Percentiles rank a stretch among this genome's conserved stretches.
Evolutionary conservation across 441 rosid genomes (phyloP).

Genomic region (Macaranga tanarius): DNA sequence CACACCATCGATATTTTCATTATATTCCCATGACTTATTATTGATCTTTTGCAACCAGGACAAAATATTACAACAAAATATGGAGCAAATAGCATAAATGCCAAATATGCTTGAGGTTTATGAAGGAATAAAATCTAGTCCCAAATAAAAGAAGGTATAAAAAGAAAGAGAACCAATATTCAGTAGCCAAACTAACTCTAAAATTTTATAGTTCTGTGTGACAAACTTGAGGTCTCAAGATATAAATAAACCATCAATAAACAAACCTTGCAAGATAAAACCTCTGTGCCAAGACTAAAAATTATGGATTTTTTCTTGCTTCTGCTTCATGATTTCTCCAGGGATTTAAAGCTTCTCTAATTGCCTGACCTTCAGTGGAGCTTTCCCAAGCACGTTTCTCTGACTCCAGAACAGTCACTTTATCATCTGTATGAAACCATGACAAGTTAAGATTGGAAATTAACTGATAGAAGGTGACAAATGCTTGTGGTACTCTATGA

Average conservation of each 20-base stretch:
- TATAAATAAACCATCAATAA: background rate
- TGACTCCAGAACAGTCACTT: slow-evolving; percentile 80
- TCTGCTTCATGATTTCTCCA: slow-evolving; percentile 69
- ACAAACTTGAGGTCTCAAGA: slow-evolving; percentile 4
- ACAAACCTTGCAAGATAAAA: slow-evolving; percentile 18
- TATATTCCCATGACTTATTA: background rate
- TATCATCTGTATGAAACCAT: slow-evolving; percentile 57
- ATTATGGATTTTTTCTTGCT: slow-evolving; percentile 39
- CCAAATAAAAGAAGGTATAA: background rate
- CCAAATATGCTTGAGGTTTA: slow-evolving; percentile 4
- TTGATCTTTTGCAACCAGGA: background rate
- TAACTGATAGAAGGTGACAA: background rate
- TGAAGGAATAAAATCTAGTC: background rate
- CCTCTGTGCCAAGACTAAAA: slow-evolving; percentile 1
- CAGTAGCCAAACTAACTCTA: slow-evolving; percentile 6
- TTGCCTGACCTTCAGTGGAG: slow-evolving; percentile 80
- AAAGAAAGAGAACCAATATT: background rate
- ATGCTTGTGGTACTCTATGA: background rate
- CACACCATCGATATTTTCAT: background rate
- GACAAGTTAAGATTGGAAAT: slow-evolving; percentile 6
- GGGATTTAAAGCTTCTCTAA: slow-evolving; percentile 82
- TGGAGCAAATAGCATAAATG: background rate
- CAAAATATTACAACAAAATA: background rate
- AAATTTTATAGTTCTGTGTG: background rate
- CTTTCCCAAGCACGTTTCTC: slow-evolving; percentile 84